Evolutionary conservation across 768 basidiomycete genomes (phyloP).

Genomic region (Trametes cubensis): DNA sequence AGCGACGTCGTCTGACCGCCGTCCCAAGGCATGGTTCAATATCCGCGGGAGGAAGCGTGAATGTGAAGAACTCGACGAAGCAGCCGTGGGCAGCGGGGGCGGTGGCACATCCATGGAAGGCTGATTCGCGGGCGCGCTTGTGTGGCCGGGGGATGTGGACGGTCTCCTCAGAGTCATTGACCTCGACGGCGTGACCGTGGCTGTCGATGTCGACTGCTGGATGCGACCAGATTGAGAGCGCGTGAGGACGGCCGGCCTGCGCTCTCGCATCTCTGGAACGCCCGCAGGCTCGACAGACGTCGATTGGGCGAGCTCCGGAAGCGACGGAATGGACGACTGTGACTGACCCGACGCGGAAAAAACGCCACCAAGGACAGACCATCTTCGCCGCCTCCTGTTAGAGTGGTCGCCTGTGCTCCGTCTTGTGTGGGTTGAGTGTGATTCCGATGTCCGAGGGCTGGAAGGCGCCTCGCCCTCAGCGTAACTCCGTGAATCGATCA

Average conservation of each 20-base stretch:
- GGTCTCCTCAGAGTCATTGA: slow-evolving; percentile 31
- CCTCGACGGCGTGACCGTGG: slow-evolving; percentile 16
- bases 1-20: slow-evolving; percentile 61
- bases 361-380: slow-evolving; percentile 67
- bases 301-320: slow-evolving; percentile 21
- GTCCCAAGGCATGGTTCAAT: slow-evolving; percentile 63
- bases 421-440: slow-evolving; percentile 29
- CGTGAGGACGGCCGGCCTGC: slow-evolving; percentile 18
- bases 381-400: slow-evolving; percentile 59
- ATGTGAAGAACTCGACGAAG: slow-evolving; percentile 38
- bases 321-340: slow-evolving; percentile 26
- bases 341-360: slow-evolving; percentile 36
- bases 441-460: slow-evolving; percentile 53
- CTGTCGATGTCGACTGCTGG: slow-evolving; percentile 16
- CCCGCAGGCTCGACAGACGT: slow-evolving; percentile 5
- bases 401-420: slow-evolving; percentile 38
- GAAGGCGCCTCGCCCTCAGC: slow-evolving; percentile 48
- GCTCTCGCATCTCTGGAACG: slow-evolving; percentile 23
- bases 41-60: slow-evolving; percentile 74
- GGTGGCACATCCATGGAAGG: slow-evolving; percentile 23
- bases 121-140: slow-evolving; percentile 16
- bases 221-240: slow-evolving; percentile 29
- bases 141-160: slow-evolving; percentile 38
- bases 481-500: slow-evolving; percentile 46
- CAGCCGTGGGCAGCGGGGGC: slow-evolving; percentile 38